Conservation (phyloP, 1,139 yeast genomes). For the Debaryomycetaceae sp. region DNA sequence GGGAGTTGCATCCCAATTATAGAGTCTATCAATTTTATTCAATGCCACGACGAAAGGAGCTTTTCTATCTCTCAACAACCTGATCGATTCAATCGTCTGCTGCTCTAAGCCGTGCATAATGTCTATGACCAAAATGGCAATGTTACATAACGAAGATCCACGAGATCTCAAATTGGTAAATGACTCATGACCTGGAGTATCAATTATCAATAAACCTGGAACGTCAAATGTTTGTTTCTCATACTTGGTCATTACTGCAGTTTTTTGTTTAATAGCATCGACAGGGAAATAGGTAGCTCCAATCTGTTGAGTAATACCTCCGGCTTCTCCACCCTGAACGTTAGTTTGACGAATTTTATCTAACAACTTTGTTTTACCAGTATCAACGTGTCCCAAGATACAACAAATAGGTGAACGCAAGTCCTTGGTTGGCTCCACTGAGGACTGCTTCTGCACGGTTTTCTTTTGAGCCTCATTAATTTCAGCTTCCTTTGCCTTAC, state of each 20-base stretch:
- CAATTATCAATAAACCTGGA: constrained; percentile 94
- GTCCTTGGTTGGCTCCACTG: constrained; percentile 36
- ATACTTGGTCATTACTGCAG: constrained; percentile 82
- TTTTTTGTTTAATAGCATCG: constrained; percentile 85
- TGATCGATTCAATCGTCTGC: constrained; percentile 92
- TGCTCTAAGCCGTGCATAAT: constrained; percentile 99
- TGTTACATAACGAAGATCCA: constrained; percentile 98
- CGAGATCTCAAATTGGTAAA: constrained; percentile 96
- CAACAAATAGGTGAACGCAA: constrained; percentile 98
- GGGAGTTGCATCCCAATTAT: constrained; percentile 88
- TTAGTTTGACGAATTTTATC: constrained; percentile 98
- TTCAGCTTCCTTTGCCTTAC: constrained; percentile 17
- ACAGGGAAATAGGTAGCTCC: constrained; percentile 99
- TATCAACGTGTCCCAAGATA: constrained; percentile 98
- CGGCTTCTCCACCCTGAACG: constrained; percentile 99
- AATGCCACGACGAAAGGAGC: constrained; percentile 97
- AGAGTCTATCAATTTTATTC: constrained; percentile 95
- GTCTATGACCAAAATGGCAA: constrained; percentile 96
- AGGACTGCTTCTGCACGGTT: constrained; percentile 13
- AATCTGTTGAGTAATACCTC: constrained; percentile 99
- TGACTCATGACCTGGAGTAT: constrained; percentile 99
- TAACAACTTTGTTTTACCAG: constrained; percentile 95
- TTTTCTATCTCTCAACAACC: constrained; percentile 89
- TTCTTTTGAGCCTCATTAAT: constrained; percentile 13
- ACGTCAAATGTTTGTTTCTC: constrained; percentile 88